phyloP scores from a whole-genome alignment of 169 alveolate species.

The Plasmodium gaboni region DNA sequence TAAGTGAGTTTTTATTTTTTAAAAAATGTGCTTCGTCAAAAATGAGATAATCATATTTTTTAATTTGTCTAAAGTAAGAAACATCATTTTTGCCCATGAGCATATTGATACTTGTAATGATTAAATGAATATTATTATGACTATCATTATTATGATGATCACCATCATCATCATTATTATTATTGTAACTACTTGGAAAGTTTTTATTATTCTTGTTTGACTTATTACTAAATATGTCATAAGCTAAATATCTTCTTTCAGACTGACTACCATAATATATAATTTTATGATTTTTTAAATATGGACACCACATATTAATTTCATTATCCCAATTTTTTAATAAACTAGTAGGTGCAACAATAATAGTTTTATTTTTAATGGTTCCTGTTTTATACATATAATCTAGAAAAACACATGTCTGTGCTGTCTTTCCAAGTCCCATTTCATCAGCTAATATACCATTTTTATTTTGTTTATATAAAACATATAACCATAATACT shows the following conservation, averaged over 20 bases:
- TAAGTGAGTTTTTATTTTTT: conserved; percentile 91
- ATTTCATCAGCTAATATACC: conserved; percentile 93
- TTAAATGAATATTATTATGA: conserved; percentile 28
- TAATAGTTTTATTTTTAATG: conserved; percentile 81
- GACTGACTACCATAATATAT: conserved; percentile 87
- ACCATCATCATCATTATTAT: conserved; percentile 26
- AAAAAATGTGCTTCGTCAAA: conserved; percentile 96
- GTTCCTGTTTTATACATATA: conserved; percentile 60
- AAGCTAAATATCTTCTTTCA: conserved; percentile 81
- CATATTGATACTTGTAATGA: conserved; percentile 61
- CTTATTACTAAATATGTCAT: conserved; percentile 62
- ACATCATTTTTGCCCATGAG: conserved; percentile 61
- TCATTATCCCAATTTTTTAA: conserved; percentile 91
- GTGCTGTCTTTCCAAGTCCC: conserved; percentile 95
- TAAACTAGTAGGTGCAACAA: conserved; percentile 89
- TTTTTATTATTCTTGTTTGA: conserved; percentile 10
- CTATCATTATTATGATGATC: conserved; percentile 78
- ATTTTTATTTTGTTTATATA: conserved; percentile 84
- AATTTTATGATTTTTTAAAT: conserved; percentile 80
- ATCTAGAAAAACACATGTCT: conserved; percentile 87
- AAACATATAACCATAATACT: conserved; percentile 89
- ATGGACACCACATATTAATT: conserved; percentile 91
- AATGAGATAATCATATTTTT: conserved; percentile 88
- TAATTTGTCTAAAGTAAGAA: conserved; percentile 55
- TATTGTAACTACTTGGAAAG: conserved; percentile 35